Conservation (phyloP, 192 early-diverging fungal genomes). For the Coemansia sp. region DNA sequence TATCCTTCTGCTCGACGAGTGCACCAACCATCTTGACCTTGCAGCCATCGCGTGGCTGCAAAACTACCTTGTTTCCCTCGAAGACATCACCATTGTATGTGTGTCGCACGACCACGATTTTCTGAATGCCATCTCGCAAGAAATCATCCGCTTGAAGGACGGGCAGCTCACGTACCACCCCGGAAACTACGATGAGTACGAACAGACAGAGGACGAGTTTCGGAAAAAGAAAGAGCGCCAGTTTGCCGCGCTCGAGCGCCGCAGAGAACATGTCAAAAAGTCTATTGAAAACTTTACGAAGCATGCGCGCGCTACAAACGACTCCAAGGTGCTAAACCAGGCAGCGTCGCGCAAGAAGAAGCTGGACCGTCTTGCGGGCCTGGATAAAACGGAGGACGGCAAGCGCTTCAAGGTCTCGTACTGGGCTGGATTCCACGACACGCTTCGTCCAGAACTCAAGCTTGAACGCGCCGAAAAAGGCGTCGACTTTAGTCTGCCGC, state of each 20-base stretch:
- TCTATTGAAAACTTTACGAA: slow-evolving; percentile 77
- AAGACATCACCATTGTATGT: slow-evolving; percentile 72
- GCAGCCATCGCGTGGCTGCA: slow-evolving; percentile 92
- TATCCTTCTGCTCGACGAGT: slow-evolving; percentile 84
- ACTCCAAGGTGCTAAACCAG: slow-evolving; percentile 77
- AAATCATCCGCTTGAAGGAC: slow-evolving; percentile 76
- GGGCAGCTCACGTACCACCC: slow-evolving; percentile 70
- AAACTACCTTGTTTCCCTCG: slow-evolving; percentile 62
- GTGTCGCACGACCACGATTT: slow-evolving; percentile 93
- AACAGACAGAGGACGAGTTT: slow-evolving; percentile 72
- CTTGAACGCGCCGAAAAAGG: slow-evolving; percentile 61
- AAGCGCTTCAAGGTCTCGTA: slow-evolving; percentile 69
- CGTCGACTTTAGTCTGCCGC: slow-evolving; percentile 65
- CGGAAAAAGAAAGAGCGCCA: slow-evolving; percentile 67
- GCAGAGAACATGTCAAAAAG: slow-evolving; percentile 71
- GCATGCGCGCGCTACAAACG: slow-evolving; percentile 71
- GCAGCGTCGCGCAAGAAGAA: slow-evolving; percentile 79
- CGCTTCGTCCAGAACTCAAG: slow-evolving; percentile 56
- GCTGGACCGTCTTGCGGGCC: slow-evolving; percentile 62
- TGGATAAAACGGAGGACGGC: slow-evolving; percentile 67
- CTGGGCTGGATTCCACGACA: slow-evolving; percentile 57
- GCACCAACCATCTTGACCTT: slow-evolving; percentile 88
- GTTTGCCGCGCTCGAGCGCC: slow-evolving; percentile 63
- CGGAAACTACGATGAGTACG: slow-evolving; percentile 87
- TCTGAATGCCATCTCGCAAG: slow-evolving; percentile 72